phyloP scores from a whole-genome alignment of 495 filamentous ascomycete species.

The Acidiella bohemica region DNA sequence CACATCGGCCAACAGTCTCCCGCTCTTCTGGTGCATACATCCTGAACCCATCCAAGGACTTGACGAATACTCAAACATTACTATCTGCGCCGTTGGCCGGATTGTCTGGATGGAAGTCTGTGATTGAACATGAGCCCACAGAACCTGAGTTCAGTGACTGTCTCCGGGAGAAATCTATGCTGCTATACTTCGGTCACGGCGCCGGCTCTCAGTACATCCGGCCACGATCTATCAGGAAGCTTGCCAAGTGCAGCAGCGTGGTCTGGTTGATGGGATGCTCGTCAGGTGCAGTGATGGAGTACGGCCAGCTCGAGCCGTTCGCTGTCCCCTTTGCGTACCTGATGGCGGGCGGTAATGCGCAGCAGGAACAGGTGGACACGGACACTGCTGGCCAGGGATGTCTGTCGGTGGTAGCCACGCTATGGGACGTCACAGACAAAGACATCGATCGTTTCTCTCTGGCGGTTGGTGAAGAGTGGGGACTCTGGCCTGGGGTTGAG shows the following conservation, averaged over 20 bases:
- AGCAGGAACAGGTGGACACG: background rate
- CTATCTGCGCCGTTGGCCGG: conserved; percentile 49
- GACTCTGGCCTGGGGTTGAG: conserved; percentile 35
- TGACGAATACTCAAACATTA: conserved; percentile 61
- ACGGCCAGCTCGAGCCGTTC: conserved; percentile 76
- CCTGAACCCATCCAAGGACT: conserved; percentile 73
- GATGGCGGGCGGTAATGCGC: conserved; percentile 46
- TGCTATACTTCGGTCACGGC: conserved; percentile 93
- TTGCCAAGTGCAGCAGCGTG: conserved; percentile 61
- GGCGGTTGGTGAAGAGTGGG: conserved; percentile 69
- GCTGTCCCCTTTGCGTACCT: conserved; percentile 87
- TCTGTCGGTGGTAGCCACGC: conserved; percentile 63
- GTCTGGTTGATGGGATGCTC: conserved; percentile 87
- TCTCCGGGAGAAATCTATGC: conserved; percentile 47
- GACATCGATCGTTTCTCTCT: conserved; percentile 88
- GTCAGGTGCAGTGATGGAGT: conserved; percentile 60
- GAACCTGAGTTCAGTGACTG: conserved; percentile 60
- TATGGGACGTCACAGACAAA: conserved; percentile 96
- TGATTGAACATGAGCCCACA: conserved; percentile 50
- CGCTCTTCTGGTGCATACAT: conserved; percentile 60
- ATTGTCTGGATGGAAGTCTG: conserved; percentile 48
- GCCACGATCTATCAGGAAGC: conserved; percentile 57
- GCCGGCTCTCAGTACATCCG: conserved; percentile 90
- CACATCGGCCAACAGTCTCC: conserved; percentile 42
- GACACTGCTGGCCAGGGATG: conserved; percentile 29